These are phyloP conservation scores for Sugiyamaella xylanicola DNA, from an alignment of 1,139 yeast species.

Conservation along the genomic window DNA sequence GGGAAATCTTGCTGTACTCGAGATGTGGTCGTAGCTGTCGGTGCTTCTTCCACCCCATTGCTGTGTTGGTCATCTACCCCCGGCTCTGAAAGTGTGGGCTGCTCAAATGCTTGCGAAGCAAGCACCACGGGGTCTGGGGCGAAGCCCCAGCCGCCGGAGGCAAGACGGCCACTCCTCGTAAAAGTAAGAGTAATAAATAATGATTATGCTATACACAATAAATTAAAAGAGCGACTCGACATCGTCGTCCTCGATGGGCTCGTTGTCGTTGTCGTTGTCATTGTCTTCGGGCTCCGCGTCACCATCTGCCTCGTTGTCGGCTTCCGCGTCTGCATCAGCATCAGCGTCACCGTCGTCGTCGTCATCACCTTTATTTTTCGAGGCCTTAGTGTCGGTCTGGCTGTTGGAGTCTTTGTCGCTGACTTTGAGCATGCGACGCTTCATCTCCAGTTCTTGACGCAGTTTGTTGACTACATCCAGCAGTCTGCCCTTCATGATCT, in stretches of 20 bases:
- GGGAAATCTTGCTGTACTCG: background rate
- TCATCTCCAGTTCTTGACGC: conserved; percentile 79
- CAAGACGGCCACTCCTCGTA: no score
- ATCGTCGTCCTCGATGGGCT: conserved; percentile 26
- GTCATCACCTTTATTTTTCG: conserved; percentile 23
- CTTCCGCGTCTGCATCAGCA: conserved; percentile 40
- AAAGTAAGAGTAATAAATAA: no score
- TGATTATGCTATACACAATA: background rate
- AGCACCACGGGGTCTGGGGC: no score
- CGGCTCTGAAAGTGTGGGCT: background rate
- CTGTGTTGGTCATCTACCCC: background rate
- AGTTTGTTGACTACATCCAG: conserved; percentile 78
- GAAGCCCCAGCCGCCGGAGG: no score
- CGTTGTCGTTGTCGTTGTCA: conserved; percentile 49
- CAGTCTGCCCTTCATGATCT: conserved; percentile 85
- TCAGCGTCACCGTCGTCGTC: conserved; percentile 38
- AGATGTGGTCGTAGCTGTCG: background rate
- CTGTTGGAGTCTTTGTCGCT: conserved; percentile 37
- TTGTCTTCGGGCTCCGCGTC: conserved; percentile 38
- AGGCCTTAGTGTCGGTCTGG: conserved; percentile 31
- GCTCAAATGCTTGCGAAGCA: background rate
- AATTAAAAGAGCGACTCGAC: conserved; percentile 25
- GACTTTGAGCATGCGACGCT: conserved; percentile 66
- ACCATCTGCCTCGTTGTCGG: conserved; percentile 28
- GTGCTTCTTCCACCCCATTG: background rate